Base-by-base conservation (phyloP, 352 stramenopile species). In the Halophytophthora polymorphica region DNA sequence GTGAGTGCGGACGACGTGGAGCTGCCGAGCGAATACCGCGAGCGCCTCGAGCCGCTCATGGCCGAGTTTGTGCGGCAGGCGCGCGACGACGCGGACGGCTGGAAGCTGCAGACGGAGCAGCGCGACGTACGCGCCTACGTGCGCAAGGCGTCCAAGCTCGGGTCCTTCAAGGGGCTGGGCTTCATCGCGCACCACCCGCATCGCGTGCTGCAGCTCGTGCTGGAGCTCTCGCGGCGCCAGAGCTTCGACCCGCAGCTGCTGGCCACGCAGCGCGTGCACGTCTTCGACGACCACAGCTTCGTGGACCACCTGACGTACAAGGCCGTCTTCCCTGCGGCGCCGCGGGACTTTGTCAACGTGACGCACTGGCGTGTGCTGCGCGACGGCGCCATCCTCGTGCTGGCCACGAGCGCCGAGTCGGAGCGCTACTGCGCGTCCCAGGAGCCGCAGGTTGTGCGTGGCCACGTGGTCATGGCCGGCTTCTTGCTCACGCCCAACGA, bases 281-380 rank as follows among this genome's bases (percentile, higher is more conserved):
- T 86, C n/a, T 85, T 77, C 34, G 68, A 88, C 38, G 65, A 81
- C 47, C 77, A 90, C 64, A 84, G 73, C 47, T 88, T 79, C 55
- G 69, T 90, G 41, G 77, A 90, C 48, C 72, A 88, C 53, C 61
- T 88, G 37, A 74, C 65, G 13, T 85, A 79, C 69, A 88, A 88
- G 61, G 61, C 73, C 1, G 63, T 86, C 29, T 88, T 90, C 54
- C 80, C 80, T 5, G 58, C 67, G 3, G 56, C 69, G 14, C 53
- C 66, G 15, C 71, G 72, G 25, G 75, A 88, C 29, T 88, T 85
- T 37, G 63, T 86, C 34, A 79, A 87, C 38, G 58, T 88, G n/a
- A 86, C 69, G 4, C 80, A 88, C 54, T 88, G 80, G 77, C 80
- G 80, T 12, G 73, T 87, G 50, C 69, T 90, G 10, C 45, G 52